These are phyloP conservation scores for Climacium dendroides DNA, from an alignment of 225 moss, liverwort and hornwort species.

Conservation along the genomic window DNA sequence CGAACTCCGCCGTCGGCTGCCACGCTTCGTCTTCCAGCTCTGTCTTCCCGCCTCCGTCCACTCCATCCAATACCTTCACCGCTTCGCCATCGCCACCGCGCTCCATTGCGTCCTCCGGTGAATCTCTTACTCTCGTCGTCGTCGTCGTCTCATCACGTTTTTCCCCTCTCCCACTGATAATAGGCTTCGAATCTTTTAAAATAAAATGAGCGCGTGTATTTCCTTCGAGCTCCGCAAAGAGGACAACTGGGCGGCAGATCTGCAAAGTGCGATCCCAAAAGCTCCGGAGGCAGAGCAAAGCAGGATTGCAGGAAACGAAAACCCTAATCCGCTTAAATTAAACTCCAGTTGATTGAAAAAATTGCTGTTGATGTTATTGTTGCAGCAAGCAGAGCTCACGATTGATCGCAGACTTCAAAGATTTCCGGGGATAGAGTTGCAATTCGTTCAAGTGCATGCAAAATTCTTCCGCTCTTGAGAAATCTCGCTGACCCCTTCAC, in stretches of 20 bases:
- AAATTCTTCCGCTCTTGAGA: not conserved
- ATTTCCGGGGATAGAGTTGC: not conserved
- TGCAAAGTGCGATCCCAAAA: not conserved
- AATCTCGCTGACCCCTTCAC: not conserved
- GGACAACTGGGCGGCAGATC: not conserved
- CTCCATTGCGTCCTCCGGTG: not conserved
- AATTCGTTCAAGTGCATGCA: not conserved
- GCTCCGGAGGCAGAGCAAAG: not conserved
- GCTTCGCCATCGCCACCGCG: not conserved
- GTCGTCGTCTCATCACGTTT: not conserved
- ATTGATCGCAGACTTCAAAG: not conserved
- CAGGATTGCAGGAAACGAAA: not conserved
- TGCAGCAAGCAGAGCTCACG: not conserved
- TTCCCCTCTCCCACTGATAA: not conserved
- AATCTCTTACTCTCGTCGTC: not conserved
- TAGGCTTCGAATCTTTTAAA: not conserved
- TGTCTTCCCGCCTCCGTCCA: constrained; percentile 36
- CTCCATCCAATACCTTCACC: constrained; percentile 43
- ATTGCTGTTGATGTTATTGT: not conserved
- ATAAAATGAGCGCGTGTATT: not conserved
- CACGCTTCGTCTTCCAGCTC: constrained; percentile 62
- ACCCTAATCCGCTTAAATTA: not conserved
- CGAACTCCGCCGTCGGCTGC: constrained; percentile 37
- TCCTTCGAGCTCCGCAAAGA: not conserved
- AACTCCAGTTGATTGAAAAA: not conserved